These are phyloP conservation scores for Pyronema omphalodes DNA, from an alignment of 495 filamentous ascomycete genomes.

Conservation along the genomic window DNA sequence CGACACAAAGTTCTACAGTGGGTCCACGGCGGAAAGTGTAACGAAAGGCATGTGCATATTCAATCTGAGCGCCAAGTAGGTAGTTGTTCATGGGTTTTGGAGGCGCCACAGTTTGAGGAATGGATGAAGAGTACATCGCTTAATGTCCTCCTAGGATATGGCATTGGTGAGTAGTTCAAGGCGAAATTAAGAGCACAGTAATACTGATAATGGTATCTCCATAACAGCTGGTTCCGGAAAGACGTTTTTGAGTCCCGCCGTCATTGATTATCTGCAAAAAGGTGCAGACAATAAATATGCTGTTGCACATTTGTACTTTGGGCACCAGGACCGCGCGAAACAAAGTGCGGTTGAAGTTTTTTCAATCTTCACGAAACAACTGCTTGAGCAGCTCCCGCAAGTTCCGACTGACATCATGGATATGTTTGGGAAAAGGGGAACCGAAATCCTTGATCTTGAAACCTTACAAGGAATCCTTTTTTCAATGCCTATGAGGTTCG, in stretches of 20 bases:
- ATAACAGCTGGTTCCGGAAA: slow-evolving; percentile 8
- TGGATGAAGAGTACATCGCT: not conserved
- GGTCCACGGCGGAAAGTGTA: not conserved
- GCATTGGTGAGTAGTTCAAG: slow-evolving; percentile 1
- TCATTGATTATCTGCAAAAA: slow-evolving; percentile 6
- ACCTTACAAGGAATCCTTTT: not conserved
- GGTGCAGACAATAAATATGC: not conserved
- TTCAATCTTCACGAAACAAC: slow-evolving; percentile 4
- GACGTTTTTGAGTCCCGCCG: slow-evolving; percentile 10
- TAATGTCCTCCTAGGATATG: slow-evolving; percentile 1
- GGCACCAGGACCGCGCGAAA: slow-evolving; percentile 1
- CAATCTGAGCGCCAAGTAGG: not conserved
- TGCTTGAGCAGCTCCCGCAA: slow-evolving; percentile 1
- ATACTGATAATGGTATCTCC: not conserved
- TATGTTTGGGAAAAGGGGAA: not conserved
- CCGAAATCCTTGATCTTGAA: not conserved
- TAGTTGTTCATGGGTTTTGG: slow-evolving; percentile 4
- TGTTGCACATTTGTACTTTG: slow-evolving; percentile 5
- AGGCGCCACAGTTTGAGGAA: not conserved
- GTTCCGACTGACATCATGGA: not conserved
- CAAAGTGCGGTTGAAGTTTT: slow-evolving; percentile 2
- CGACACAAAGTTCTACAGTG: not conserved
- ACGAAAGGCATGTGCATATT: not conserved
- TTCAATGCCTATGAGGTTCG: not conserved
- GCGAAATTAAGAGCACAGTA: not conserved